Percentiles rank a stretch among this genome's conserved stretches.
phyloP scores from a whole-genome alignment of 1,139 yeast species.

The Oligophagozyma castellii region DNA sequence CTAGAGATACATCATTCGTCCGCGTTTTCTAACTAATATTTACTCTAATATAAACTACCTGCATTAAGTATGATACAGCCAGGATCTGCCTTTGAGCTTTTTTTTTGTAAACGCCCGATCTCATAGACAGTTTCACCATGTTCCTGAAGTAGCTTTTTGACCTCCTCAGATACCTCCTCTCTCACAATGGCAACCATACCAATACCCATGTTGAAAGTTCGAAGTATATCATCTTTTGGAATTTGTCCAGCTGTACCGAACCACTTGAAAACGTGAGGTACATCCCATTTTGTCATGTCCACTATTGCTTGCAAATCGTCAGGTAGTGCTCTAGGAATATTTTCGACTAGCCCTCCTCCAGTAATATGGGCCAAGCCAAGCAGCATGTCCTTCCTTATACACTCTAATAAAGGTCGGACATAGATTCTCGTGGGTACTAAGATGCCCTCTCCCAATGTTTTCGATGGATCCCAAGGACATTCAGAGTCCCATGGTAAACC shows the following conservation, averaged over 20 bases:
- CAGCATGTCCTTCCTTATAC: conserved; percentile 51
- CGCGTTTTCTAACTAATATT: no score
- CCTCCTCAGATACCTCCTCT: conserved; percentile 44
- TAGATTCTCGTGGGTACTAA: conserved; percentile 87
- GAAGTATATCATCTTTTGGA: conserved; percentile 69
- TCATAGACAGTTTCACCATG: conserved; percentile 67
- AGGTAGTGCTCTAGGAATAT: conserved; percentile 91
- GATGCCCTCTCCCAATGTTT: conserved; percentile 74
- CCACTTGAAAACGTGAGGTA: conserved; percentile 88
- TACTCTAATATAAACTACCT: conserved; percentile 42
- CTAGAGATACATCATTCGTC: background rate
- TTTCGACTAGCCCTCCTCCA: conserved; percentile 96
- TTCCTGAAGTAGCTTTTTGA: conserved; percentile 37
- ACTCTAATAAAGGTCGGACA: conserved; percentile 76
- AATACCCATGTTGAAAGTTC: conserved; percentile 90
- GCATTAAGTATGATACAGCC: conserved; percentile 59
- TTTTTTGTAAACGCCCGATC: conserved; percentile 61
- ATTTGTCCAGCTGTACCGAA: conserved; percentile 84
- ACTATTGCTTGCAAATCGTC: conserved; percentile 62
- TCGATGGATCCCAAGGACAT: conserved; percentile 77
- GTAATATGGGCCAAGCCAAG: conserved; percentile 94
- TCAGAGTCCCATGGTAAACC: conserved; percentile 52
- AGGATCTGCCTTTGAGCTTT: conserved; percentile 35
- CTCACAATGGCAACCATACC: conserved; percentile 91
- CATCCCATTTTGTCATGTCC: conserved; percentile 68